A percentile compares a stretch with the other conserved stretches of the same genome.
Conservation (phyloP, 176 grass and related monocot species). For the Eragrostis nindensis region DNA sequence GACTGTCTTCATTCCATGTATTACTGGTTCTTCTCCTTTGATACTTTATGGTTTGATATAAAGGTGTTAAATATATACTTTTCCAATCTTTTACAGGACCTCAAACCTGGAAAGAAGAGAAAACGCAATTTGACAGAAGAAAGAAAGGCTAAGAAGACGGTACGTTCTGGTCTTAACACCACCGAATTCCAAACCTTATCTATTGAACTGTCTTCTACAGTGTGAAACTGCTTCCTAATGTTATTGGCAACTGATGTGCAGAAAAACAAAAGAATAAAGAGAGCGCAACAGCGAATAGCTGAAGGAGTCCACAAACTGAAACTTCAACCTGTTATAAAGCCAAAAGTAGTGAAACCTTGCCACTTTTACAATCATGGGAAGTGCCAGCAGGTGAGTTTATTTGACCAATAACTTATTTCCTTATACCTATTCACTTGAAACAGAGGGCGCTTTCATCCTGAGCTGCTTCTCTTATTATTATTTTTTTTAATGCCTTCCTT, state of each 20-base stretch:
- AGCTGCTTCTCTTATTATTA: constrained; percentile 4
- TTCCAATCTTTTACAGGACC: constrained; percentile 53
- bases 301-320: constrained; percentile 84
- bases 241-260: constrained; percentile 57
- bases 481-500: constrained; percentile 19
- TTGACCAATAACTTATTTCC: constrained; percentile 29
- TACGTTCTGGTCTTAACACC: constrained; percentile 30
- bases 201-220: constrained; percentile 22
- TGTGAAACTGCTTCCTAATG: constrained; percentile 49
- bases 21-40: constrained; percentile 10
- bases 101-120: constrained; percentile 59
- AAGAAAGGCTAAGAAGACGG: constrained; percentile 86
- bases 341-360: constrained; percentile 69
- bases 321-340: constrained; percentile 68
- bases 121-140: constrained; percentile 56
- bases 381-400: constrained; percentile 70
- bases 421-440: constrained; percentile 21
- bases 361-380: constrained; percentile 77
- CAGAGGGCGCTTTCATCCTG: constrained; percentile 3
- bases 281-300: constrained; percentile 68
- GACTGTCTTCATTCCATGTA: constrained; percentile 2
- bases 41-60: constrained; percentile 31
- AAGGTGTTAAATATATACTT: constrained; percentile 4
- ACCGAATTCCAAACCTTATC: constrained; percentile 23
- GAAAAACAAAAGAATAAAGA: constrained; percentile 77